phyloP scores from a whole-genome alignment of 192 early-diverging fungal genomes.

The Coemansia sp. region DNA sequence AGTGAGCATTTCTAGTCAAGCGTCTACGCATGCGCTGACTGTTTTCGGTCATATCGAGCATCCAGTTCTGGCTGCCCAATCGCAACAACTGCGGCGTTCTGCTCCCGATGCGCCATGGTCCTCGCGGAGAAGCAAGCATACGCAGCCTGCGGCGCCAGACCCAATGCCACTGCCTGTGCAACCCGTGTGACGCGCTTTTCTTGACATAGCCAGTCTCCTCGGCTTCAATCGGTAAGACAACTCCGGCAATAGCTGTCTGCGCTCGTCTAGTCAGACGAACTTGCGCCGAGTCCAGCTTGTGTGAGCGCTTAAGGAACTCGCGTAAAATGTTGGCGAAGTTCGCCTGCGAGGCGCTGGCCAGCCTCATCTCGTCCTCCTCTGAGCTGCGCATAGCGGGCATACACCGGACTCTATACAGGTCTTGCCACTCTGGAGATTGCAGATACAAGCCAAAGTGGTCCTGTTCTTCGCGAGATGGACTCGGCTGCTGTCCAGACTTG shows the following conservation, averaged over 20 bases:
- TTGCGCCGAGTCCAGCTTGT: constrained; percentile 19
- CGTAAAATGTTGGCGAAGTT: constrained; percentile 28
- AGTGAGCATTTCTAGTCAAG: constrained; percentile 22
- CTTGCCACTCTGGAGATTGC: constrained; percentile 33
- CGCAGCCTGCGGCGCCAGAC: constrained; percentile 40
- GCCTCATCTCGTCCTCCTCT: constrained; percentile 44
- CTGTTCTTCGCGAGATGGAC: constrained; percentile 5
- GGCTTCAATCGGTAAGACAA: constrained; percentile 32
- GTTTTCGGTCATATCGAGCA: constrained; percentile 45
- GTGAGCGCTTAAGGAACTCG: constrained; percentile 26
- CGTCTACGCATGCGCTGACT: constrained; percentile 43
- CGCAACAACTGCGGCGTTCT: background rate
- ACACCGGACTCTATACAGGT: constrained; percentile 32
- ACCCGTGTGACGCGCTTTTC: constrained; percentile 7
- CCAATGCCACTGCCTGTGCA: constrained; percentile 26
- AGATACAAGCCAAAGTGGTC: constrained; percentile 19
- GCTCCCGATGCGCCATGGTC: constrained; percentile 27
- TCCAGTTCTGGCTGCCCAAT: constrained; percentile 30
- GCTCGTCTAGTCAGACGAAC: constrained; percentile 29
- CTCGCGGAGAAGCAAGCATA: constrained; percentile 29
- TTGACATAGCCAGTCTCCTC: constrained; percentile 31
- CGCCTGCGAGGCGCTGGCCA: constrained; percentile 20
- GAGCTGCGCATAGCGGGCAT: constrained; percentile 48
- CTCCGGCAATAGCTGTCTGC: constrained; percentile 34
- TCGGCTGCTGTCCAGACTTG: background rate